phyloP scores from a whole-genome alignment of 1,139 yeast species.

The Petasospora fabianii region DNA sequence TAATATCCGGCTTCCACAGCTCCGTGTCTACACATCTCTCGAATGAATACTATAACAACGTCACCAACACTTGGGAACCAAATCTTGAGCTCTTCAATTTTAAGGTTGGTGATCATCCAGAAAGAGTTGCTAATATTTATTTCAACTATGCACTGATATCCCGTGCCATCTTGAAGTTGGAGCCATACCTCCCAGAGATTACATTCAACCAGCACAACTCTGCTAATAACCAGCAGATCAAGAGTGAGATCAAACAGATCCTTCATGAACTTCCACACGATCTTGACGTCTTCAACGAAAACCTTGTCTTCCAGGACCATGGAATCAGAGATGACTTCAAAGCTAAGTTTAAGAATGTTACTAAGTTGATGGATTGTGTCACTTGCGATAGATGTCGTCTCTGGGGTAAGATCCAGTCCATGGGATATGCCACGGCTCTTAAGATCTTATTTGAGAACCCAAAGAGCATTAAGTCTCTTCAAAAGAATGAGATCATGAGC shows the following conservation, averaged over 20 bases:
- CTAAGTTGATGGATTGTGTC: slow-evolving; percentile 95
- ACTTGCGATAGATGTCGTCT: slow-evolving; percentile 96
- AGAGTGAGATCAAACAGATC: slow-evolving; percentile 38
- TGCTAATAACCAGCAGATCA: slow-evolving; percentile 46
- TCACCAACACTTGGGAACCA: slow-evolving; percentile 79
- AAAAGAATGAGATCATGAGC: slow-evolving; percentile 86
- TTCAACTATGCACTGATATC: slow-evolving; percentile 88
- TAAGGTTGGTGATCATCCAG: slow-evolving; percentile 87
- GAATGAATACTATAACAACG: slow-evolving; percentile 74
- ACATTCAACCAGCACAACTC: slow-evolving; percentile 46
- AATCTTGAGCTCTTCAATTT: slow-evolving; percentile 78
- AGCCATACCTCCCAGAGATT: slow-evolving; percentile 43
- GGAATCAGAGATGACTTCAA: slow-evolving; percentile 76
- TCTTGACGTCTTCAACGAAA: slow-evolving; percentile 51
- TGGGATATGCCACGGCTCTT: slow-evolving; percentile 95
- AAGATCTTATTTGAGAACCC: slow-evolving; percentile 76
- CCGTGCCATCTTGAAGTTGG: slow-evolving; percentile 70
- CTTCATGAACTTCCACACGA: slow-evolving; percentile 44
- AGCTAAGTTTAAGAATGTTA: slow-evolving; percentile 79
- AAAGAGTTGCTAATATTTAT: slow-evolving; percentile 82
- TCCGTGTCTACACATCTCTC: slow-evolving; percentile 92
- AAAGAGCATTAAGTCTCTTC: slow-evolving; percentile 44
- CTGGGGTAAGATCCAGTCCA: slow-evolving; percentile 97
- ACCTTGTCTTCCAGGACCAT: slow-evolving; percentile 48
- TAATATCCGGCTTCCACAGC: slow-evolving; percentile 93